These are phyloP conservation scores for Fonsecaea pugnacius DNA, from an alignment of 2,329 filamentous ascomycete species.

Conservation along the genomic window DNA sequence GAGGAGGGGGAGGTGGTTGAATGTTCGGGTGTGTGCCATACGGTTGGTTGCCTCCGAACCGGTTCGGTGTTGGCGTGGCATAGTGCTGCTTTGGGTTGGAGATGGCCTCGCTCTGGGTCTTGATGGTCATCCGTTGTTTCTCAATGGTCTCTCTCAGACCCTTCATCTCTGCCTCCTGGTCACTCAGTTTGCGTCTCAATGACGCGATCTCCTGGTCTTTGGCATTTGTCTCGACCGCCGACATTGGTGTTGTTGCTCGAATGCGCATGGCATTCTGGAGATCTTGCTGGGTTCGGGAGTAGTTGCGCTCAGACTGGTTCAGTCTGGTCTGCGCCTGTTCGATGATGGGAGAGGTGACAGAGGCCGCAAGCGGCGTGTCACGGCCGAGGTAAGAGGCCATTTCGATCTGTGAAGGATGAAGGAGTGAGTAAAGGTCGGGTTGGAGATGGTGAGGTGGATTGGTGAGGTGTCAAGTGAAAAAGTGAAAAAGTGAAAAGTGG, in stretches of 20 bases:
- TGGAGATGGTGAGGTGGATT: not conserved
- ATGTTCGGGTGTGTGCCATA: constrained; percentile 7
- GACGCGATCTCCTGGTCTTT: constrained; percentile 24
- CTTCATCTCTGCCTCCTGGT: constrained; percentile 23
- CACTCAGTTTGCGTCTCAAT: constrained; percentile 15
- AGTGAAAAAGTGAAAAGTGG: not conserved
- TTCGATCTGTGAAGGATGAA: constrained; percentile 11
- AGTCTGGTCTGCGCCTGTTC: constrained; percentile 27
- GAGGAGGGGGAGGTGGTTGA: constrained; percentile 12
- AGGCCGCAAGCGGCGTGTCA: constrained; percentile 18
- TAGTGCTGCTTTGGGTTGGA: constrained; percentile 25
- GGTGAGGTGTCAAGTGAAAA: not conserved
- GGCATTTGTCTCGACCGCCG: constrained; percentile 13
- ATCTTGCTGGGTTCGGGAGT: constrained; percentile 27
- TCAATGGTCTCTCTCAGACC: constrained; percentile 13
- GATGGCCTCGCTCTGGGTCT: constrained; percentile 29
- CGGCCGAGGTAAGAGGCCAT: constrained; percentile 22
- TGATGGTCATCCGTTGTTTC: constrained; percentile 28
- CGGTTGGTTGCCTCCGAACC: constrained; percentile 7
- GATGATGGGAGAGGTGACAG: constrained; percentile 21
- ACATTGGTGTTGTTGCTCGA: constrained; percentile 31
- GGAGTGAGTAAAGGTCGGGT: constrained; percentile 1
- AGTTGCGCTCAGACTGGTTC: constrained; percentile 16
- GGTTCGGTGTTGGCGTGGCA: constrained; percentile 19
- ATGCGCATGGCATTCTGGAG: constrained; percentile 22